Conservation (phyloP, 2,329 filamentous ascomycete species). For the Drechslerella dactyloides region DNA sequence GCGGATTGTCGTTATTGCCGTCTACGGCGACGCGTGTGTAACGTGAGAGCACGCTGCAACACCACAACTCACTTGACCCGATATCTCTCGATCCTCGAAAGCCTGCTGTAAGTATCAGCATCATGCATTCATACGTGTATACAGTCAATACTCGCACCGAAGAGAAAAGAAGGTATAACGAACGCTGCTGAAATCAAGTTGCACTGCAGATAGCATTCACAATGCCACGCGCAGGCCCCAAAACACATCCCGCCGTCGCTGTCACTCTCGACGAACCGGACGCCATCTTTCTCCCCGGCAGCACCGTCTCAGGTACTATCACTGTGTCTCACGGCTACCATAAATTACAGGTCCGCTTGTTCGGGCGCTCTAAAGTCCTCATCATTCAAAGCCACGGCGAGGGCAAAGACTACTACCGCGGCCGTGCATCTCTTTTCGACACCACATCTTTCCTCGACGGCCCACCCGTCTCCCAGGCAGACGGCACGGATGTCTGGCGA, state of each 20-base stretch:
- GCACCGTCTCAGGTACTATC: slow-evolving; percentile 17
- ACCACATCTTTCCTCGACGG: slow-evolving; percentile 19
- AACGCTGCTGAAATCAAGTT: too few species aligned
- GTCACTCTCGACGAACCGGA: slow-evolving; percentile 22
- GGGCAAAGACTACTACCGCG: slow-evolving; percentile 41
- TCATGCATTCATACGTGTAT: too few species aligned
- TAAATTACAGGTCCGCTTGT: slow-evolving; percentile 27
- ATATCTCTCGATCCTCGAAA: too few species aligned
- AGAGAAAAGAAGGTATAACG: too few species aligned
- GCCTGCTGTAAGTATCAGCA: too few species aligned
- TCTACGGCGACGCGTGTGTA: not conserved
- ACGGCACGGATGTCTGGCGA: slow-evolving; percentile 7
- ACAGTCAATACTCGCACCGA: too few species aligned
- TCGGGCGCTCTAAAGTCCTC: slow-evolving; percentile 39
- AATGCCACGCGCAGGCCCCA: slow-evolving; percentile 41
- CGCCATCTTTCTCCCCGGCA: slow-evolving; percentile 32
- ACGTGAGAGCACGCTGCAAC: not conserved
- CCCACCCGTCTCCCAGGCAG: slow-evolving; percentile 10
- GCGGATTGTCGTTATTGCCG: too few species aligned
- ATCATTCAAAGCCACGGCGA: slow-evolving; percentile 30
- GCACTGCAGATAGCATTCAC: too few species aligned
- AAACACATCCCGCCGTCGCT: slow-evolving; percentile 18
- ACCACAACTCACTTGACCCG: too few species aligned
- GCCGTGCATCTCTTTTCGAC: slow-evolving; percentile 32
- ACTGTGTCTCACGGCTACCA: slow-evolving; percentile 11